Base-by-base conservation (phyloP, 2,329 filamentous ascomycete genomes). In the Dothistroma pini region DNA sequence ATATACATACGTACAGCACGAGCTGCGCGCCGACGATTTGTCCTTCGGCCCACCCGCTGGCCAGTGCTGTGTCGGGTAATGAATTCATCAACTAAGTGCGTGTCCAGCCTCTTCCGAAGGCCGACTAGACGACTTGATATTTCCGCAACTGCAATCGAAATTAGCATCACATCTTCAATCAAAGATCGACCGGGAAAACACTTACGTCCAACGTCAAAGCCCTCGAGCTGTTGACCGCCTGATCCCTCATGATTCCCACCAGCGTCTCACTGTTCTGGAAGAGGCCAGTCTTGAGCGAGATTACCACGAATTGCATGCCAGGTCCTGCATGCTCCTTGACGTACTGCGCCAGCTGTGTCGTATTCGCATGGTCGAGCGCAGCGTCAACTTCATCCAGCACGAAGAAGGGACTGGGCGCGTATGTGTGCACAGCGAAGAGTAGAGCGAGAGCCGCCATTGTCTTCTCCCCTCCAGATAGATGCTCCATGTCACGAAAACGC, bases 291-390 rank as follows among this genome's bases (percentile, higher is more conserved):
- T 99, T 99, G 74, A 99, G 83, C 78, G 88, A 92, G 76, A 99
- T 99, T 68, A 99, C 95, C 63, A 99, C 96, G 70, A 99, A 99
- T 76, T 99, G 95, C 92, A 97, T 97, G 14, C 96, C 96, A 1
- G 95, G 95, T 0, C 91, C 91, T 0, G 93, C 90, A 76, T 99
- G 93, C 72, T 96, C 91, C 41, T 89, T 86, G 64, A 99, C 96
- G 73, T 99, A 99, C 76, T 95, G 95, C 66, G 93, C 95, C 76
- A 99, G 93, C 74, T 96, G 92, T 69, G 91, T 89, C 7, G 97
- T 95, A 70, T 99, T 99, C 63, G 93, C 92, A 72, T 97, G 96
- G 75, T 99, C 95, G n/a, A 99, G 84, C 47, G 95, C 96, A 10
- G 95, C 96, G 74, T 99, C 95, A 14, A 99, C 93, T 78, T 99